These are phyloP conservation scores for Kentomonas sorsogonicus DNA, from an alignment of 208 protist species.

Conservation along the genomic window DNA sequence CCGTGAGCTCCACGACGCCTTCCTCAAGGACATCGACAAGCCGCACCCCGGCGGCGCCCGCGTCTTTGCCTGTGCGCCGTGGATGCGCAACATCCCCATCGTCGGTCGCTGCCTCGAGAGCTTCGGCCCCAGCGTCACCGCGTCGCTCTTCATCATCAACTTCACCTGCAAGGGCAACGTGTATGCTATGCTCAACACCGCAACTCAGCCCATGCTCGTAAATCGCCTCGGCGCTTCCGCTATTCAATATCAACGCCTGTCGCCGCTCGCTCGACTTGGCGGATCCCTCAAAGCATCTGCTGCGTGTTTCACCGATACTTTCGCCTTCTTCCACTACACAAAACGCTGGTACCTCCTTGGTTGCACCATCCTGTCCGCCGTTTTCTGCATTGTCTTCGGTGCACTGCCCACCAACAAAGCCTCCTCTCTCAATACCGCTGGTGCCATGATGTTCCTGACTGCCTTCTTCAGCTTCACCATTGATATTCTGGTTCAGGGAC, in stretches of 20 bases:
- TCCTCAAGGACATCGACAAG: no score
- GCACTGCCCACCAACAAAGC: slow-evolving; percentile 17
- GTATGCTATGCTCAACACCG: slow-evolving; percentile 28
- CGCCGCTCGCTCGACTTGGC: slow-evolving; percentile 19
- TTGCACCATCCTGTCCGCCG: slow-evolving; percentile 17
- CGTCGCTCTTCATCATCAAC: slow-evolving; percentile 23
- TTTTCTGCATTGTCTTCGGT: slow-evolving; percentile 17
- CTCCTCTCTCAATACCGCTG: slow-evolving; percentile 17
- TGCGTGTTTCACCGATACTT: slow-evolving; percentile 25
- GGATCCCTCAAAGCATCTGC: slow-evolving; percentile 28
- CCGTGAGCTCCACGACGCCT: no score
- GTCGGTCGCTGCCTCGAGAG: slow-evolving; percentile 18
- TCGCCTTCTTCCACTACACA: slow-evolving; percentile 30
- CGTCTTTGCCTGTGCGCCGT: slow-evolving; percentile 18
- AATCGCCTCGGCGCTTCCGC: slow-evolving; percentile 16
- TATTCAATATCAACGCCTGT: slow-evolving; percentile 23
- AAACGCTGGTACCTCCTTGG: slow-evolving; percentile 35
- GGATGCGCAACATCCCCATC: slow-evolving; percentile 21
- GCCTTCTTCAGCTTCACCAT: slow-evolving; percentile 27
- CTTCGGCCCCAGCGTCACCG: slow-evolving; percentile 19
- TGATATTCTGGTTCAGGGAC: slow-evolving; percentile 35
- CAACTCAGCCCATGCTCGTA: slow-evolving; percentile 21
- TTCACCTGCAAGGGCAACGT: slow-evolving; percentile 31
- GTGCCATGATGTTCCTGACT: slow-evolving; percentile 14
- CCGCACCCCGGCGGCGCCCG: slow-evolving; percentile 13